These are phyloP conservation scores for Plasmodium fragile DNA, from an alignment of 169 alveolate genomes.

Conservation along the genomic window DNA sequence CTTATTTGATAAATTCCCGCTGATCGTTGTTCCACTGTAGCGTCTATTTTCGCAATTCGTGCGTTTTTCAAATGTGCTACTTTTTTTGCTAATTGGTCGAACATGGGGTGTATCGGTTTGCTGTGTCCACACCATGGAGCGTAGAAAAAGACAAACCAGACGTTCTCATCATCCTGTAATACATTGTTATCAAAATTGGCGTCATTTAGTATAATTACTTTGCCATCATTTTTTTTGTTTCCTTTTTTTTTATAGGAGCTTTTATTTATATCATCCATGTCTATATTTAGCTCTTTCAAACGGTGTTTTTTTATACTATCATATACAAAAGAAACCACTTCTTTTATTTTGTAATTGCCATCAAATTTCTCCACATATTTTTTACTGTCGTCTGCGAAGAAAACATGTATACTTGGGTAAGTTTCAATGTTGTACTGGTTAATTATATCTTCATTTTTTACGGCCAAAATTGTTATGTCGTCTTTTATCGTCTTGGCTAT, in stretches of 20 bases:
- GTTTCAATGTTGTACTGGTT: conserved; percentile 85
- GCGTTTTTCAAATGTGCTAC: conserved; percentile 90
- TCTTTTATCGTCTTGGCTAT: conserved; percentile 84
- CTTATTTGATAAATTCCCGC: conserved; percentile 75
- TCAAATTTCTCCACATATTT: conserved; percentile 72
- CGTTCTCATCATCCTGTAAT: conserved; percentile 83
- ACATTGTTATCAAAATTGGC: conserved; percentile 82
- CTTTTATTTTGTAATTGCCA: conserved; percentile 79
- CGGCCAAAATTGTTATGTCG: conserved; percentile 84
- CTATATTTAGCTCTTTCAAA: conserved; percentile 66
- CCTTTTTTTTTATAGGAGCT: conserved; percentile 74
- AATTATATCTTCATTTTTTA: conserved; percentile 82
- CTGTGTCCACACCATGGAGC: conserved; percentile 99
- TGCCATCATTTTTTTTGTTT: conserved; percentile 63
- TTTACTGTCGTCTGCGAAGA: conserved; percentile 76
- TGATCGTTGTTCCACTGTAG: conserved; percentile 81
- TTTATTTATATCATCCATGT: conserved; percentile 18
- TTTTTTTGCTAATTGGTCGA: conserved; percentile 89
- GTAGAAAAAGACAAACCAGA: conserved; percentile 91
- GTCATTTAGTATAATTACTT: conserved; percentile 83
- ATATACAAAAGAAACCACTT: conserved; percentile 82
- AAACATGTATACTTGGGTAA: conserved; percentile 93
- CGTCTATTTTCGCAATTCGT: conserved; percentile 86
- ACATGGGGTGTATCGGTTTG: conserved; percentile 95
- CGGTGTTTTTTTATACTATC: conserved; percentile 80